A percentile compares a stretch with the other conserved stretches of the same genome.
Conservation (phyloP, 1,284 basidiomycete species). For the Malassezia cuniculi region DNA sequence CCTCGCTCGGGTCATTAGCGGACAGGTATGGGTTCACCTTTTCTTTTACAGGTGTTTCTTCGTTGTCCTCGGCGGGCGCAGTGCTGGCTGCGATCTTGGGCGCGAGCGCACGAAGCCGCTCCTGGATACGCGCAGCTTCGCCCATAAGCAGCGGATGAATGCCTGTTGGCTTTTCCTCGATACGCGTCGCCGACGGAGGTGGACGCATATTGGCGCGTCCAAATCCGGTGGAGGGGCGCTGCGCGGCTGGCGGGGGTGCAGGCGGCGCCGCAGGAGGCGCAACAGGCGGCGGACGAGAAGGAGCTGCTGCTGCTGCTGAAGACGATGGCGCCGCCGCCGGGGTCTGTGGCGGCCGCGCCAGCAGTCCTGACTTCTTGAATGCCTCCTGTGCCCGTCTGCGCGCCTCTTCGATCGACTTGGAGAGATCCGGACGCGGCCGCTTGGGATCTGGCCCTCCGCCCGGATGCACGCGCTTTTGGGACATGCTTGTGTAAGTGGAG, state of each 20-base stretch:
- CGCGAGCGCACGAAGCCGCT: slow-evolving; percentile 7
- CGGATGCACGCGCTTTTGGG: slow-evolving; percentile 9
- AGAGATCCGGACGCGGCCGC: slow-evolving; percentile 1
- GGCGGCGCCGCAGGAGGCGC: too few species aligned
- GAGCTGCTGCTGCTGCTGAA: too few species aligned
- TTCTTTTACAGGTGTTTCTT: too few species aligned
- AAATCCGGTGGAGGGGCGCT: not conserved
- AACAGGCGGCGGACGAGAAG: too few species aligned
- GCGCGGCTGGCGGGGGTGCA: not conserved
- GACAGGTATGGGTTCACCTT: slow-evolving; percentile 30
- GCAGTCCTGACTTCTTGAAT: slow-evolving; percentile 9
- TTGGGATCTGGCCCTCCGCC: not conserved
- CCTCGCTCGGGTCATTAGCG: slow-evolving; percentile 11
- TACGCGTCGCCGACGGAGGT: too few species aligned
- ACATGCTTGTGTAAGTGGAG: slow-evolving; percentile 1
- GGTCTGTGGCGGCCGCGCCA: too few species aligned
- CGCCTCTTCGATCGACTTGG: slow-evolving; percentile 12
- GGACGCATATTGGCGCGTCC: too few species aligned
- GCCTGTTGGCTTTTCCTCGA: slow-evolving; percentile 15
- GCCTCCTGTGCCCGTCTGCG: slow-evolving; percentile 9
- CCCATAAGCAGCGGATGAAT: slow-evolving; percentile 33
- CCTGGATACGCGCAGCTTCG: slow-evolving; percentile 9
- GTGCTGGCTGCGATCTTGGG: slow-evolving; percentile 10
- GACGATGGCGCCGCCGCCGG: not conserved
- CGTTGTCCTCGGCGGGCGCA: not conserved